Percentiles rank a stretch among this genome's conserved stretches.
These are phyloP conservation scores for Sporothrix brunneoviolacea DNA, from an alignment of 2,329 filamentous ascomycete species.

Conservation along the genomic window DNA sequence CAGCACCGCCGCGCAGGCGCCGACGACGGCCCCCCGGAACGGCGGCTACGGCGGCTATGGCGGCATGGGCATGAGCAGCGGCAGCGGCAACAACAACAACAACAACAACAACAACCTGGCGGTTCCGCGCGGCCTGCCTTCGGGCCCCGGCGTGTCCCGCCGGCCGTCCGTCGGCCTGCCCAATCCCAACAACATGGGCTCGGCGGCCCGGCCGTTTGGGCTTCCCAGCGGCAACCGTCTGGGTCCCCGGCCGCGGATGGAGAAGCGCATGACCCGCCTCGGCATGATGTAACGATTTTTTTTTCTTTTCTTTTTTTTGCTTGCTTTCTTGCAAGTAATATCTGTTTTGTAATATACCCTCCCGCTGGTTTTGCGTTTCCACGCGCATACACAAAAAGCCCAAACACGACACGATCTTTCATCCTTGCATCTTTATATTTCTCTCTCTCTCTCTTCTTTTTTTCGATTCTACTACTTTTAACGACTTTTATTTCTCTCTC, in stretches of 20 bases:
- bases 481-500: no score
- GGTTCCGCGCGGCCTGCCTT: constrained; percentile 10
- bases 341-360: constrained; percentile 2
- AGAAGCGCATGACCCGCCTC: constrained; percentile 56
- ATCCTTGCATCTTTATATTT: no score
- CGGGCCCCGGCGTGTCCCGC: constrained; percentile 1
- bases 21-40: no score
- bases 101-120: constrained; percentile 1
- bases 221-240: constrained; percentile 16
- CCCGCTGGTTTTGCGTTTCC: neutral
- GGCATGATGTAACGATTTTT: constrained; percentile 52
- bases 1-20: no score
- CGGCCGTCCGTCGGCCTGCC: constrained; percentile 11
- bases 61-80: constrained; percentile 7
- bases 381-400: no score
- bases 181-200: neutral
- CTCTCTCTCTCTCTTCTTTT: no score
- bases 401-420: no score
- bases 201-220: constrained; percentile 24
- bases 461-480: no score
- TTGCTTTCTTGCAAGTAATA: neutral
- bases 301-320: neutral
- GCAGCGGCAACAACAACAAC: constrained; percentile 1
- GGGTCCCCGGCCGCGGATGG: constrained; percentile 41
- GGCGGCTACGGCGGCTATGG: neutral